phyloP scores from a whole-genome alignment of 352 stramenopile species.

The Phytopythium kandeliae region DNA sequence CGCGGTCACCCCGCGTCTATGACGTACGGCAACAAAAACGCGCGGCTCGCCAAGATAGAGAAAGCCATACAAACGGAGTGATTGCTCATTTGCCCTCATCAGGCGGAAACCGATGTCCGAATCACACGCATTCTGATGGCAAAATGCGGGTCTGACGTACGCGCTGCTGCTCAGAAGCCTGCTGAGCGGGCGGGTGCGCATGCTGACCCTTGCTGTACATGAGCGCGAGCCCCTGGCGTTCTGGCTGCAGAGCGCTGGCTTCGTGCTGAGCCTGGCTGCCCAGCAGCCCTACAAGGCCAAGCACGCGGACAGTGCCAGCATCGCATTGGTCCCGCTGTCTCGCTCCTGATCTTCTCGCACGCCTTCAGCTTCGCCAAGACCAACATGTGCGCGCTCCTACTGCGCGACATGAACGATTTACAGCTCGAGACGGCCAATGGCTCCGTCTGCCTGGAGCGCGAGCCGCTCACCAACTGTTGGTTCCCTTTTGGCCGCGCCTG shows the following conservation, averaged over 20 bases:
- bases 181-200: no score
- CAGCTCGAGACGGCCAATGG: constrained; percentile 76
- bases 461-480: constrained; percentile 60
- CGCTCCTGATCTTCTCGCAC: constrained; percentile 78
- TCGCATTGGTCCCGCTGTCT: constrained; percentile 70
- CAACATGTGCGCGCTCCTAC: constrained; percentile 75
- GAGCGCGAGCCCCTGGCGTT: no score
- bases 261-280: constrained; percentile 80
- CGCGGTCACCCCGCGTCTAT: constrained; percentile 2
- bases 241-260: constrained; percentile 81
- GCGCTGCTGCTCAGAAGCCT: no score
- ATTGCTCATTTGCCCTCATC: no score
- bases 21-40: constrained; percentile 2
- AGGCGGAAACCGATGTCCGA: no score
- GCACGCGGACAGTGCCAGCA: constrained; percentile 76
- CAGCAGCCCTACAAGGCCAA: constrained; percentile 79
- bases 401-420: constrained; percentile 79
- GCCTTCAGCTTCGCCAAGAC: constrained; percentile 62
- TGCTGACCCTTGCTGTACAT: no score
- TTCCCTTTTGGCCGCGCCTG: constrained; percentile 64
- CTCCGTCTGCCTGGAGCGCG: constrained; percentile 70
- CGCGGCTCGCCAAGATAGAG: neutral
- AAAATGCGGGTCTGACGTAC: no score
- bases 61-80: no score
- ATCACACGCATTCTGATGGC: no score